Conservation (phyloP, 1,284 basidiomycete genomes). For the Xerocomus nothofagi region DNA sequence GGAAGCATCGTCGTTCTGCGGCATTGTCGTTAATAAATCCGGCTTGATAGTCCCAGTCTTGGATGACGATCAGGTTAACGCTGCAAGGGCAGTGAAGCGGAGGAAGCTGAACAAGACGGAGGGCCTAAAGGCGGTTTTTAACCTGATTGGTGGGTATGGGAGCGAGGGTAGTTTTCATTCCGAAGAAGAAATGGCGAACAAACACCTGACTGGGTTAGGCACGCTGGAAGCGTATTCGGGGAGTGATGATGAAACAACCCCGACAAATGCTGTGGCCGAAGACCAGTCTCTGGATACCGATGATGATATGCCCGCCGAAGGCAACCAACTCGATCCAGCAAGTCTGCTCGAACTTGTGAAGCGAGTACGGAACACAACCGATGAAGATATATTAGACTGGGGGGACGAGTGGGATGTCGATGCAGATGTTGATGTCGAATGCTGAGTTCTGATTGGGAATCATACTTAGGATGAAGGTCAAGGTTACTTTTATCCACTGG, state of each 20-base stretch:
- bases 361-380: conserved; percentile 40
- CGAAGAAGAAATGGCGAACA: conserved; percentile 29
- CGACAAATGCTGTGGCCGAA: conserved; percentile 29
- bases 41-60: conserved; percentile 41
- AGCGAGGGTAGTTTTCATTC: conserved; percentile 54
- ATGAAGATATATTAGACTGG: conserved; percentile 63
- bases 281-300: conserved; percentile 30
- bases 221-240: conserved; percentile 56
- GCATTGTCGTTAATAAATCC: conserved; percentile 52
- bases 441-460: background rate
- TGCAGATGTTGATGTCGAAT: conserved; percentile 5
- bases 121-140: conserved; percentile 54
- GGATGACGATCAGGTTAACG: conserved; percentile 37
- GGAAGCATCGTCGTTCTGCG: conserved; percentile 49
- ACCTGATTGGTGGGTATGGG: conserved; percentile 64
- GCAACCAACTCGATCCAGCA: conserved; percentile 46
- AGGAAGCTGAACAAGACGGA: conserved; percentile 51
- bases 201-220: conserved; percentile 43
- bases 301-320: conserved; percentile 36
- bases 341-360: conserved; percentile 52
- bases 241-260: conserved; percentile 42
- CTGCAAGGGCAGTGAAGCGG: conserved; percentile 46
- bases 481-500: background rate
- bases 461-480: background rate
- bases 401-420: conserved; percentile 51